Evolutionary conservation across 345 rosid genomes (phyloP).

Genomic region (Hypericum perforatum): DNA sequence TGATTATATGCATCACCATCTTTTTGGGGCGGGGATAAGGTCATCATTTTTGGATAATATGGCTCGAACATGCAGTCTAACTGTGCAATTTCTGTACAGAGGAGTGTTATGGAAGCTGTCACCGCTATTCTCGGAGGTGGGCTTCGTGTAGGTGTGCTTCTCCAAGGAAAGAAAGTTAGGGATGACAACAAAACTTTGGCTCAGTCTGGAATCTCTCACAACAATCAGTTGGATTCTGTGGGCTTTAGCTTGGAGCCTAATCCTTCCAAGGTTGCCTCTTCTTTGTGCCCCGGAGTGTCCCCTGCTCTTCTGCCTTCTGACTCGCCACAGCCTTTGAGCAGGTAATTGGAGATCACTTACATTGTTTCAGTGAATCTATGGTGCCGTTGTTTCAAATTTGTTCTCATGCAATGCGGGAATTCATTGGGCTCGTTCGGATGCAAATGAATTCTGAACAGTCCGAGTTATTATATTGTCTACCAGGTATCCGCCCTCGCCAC

Average conservation of each 20-base stretch:
- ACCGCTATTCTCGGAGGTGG: conserved; percentile 20
- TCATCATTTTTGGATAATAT: not conserved
- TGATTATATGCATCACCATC: not conserved
- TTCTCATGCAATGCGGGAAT: too few relatives aligned
- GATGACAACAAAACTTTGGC: conserved; percentile 28
- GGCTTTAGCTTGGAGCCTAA: conserved; percentile 23
- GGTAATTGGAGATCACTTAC: too few relatives aligned
- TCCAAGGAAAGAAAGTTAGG: conserved; percentile 25
- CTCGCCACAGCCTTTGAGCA: too few relatives aligned
- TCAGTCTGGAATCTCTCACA: conserved; percentile 23
- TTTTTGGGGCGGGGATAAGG: not conserved
- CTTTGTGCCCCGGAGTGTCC: conserved; percentile 1
- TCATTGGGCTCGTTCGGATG: too few relatives aligned
- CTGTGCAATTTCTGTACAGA: conserved; percentile 10
- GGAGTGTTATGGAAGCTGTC: conserved; percentile 22
- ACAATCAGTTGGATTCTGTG: conserved; percentile 12
- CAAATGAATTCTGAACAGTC: too few relatives aligned
- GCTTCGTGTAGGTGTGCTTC: conserved; percentile 22
- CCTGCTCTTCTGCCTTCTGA: not conserved
- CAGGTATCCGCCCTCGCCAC: too few relatives aligned
- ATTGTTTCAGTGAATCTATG: too few relatives aligned
- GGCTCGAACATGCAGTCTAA: not conserved
- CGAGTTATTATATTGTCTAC: too few relatives aligned
- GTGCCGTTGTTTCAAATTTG: too few relatives aligned
- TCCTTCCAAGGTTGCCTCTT: not conserved